Conservation (phyloP, 129 eudicot genomes). For the Lactuca saligna region DNA sequence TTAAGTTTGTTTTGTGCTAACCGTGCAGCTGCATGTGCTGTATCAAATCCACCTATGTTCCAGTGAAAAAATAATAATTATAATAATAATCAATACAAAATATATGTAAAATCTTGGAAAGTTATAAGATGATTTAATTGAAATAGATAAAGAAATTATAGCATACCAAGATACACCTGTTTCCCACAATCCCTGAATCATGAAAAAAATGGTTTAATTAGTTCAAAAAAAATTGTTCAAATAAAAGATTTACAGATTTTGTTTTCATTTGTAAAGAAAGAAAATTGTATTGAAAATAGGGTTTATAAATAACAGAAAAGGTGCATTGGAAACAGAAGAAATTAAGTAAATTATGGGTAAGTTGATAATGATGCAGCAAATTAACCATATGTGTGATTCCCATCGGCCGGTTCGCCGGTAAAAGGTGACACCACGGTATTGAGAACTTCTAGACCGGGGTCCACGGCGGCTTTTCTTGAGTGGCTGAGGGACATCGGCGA, state of each 20-base stretch:
- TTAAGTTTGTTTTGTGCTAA: constrained; percentile 29
- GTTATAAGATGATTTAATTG: neutral
- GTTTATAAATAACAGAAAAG: neutral
- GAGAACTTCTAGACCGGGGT: constrained; percentile 89
- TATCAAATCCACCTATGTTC: constrained; percentile 77
- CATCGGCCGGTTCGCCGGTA: constrained; percentile 97
- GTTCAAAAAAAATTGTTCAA: neutral
- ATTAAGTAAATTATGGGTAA: neutral
- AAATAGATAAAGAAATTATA: neutral
- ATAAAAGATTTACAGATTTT: neutral
- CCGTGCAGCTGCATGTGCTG: constrained; percentile 93
- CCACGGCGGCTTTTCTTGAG: constrained; percentile 88
- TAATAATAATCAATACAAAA: neutral
- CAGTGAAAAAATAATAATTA: neutral
- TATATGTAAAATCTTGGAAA: neutral
- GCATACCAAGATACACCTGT: constrained; percentile 82
- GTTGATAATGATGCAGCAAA: neutral
- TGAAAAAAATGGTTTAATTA: constrained; percentile 8
- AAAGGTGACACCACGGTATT: constrained; percentile 91
- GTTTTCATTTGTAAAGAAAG: neutral
- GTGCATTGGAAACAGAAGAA: constrained; percentile 22
- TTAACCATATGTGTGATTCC: constrained; percentile 93
- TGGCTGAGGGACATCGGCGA: constrained; percentile 48
- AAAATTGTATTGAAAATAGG: neutral
- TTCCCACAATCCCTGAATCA: constrained; percentile 82